These are phyloP conservation scores for Cystoisospora suis DNA, from an alignment of 169 alveolate genomes.

Conservation along the genomic window DNA sequence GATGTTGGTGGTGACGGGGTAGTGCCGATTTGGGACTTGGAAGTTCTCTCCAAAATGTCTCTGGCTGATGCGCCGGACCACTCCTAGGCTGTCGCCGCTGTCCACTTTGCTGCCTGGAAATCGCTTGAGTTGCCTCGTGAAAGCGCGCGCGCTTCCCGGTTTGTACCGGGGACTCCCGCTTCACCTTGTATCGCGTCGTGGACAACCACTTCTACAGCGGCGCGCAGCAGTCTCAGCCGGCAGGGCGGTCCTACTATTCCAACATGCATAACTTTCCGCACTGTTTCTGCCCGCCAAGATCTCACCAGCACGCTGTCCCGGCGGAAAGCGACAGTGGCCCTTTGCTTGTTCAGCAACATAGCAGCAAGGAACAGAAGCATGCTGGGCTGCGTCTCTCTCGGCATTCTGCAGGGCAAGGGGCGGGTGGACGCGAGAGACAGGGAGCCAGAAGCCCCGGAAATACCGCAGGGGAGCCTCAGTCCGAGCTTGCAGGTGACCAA, in stretches of 20 bases:
- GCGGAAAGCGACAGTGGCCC: constrained; percentile 30
- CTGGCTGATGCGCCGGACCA: too few species aligned
- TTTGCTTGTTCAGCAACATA: not conserved
- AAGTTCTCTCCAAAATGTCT: too few species aligned
- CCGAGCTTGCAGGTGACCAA: not conserved
- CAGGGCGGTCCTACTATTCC: not conserved
- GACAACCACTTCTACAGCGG: too few species aligned
- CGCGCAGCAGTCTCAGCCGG: too few species aligned
- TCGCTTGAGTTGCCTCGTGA: too few species aligned
- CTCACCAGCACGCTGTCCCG: constrained; percentile 22
- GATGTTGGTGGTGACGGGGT: too few species aligned
- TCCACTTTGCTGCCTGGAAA: too few species aligned
- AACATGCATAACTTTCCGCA: constrained; percentile 28
- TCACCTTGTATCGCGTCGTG: too few species aligned
- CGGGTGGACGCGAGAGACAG: not conserved
- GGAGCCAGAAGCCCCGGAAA: not conserved
- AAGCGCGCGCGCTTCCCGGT: too few species aligned
- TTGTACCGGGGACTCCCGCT: too few species aligned
- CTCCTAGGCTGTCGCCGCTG: too few species aligned
- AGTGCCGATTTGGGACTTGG: too few species aligned
- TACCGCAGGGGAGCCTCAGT: not conserved
- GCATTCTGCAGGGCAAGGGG: not conserved
- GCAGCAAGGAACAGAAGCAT: not conserved
- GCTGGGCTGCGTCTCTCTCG: not conserved
- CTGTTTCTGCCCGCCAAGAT: constrained; percentile 27